Percentiles rank a stretch among this genome's conserved stretches.
Evolutionary conservation across 805 yeast species (phyloP).

Genomic region (Suhomyces sp.): DNA sequence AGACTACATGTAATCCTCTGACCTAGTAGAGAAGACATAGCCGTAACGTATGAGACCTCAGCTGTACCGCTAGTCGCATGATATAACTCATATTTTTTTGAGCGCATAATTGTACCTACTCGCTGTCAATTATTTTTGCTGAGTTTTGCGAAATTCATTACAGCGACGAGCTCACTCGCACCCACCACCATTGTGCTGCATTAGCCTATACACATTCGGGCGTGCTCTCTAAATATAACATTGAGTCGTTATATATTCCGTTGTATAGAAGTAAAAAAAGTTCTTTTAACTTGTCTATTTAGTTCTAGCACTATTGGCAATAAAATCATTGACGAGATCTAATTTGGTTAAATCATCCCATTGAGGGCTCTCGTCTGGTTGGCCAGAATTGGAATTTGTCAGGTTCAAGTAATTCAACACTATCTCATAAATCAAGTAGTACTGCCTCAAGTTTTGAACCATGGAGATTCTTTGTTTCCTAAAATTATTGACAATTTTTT

Average conservation of each 20-base stretch:
- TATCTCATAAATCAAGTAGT: constrained; percentile 47
- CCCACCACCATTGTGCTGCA: background rate
- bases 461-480: constrained; percentile 54
- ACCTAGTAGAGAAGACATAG: background rate
- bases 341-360: constrained; percentile 9
- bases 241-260: background rate
- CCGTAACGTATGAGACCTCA: background rate
- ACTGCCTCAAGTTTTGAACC: constrained; percentile 59
- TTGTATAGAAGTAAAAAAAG: background rate
- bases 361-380: background rate
- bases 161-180: background rate
- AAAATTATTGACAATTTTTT: constrained; percentile 44
- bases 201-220: background rate
- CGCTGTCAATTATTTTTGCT: background rate
- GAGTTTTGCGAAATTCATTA: background rate
- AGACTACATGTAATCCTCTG: background rate
- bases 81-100: background rate
- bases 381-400: constrained; percentile 1
- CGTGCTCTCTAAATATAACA: background rate
- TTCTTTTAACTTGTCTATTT: background rate
- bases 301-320: background rate
- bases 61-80: background rate
- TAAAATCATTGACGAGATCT: constrained; percentile 10
- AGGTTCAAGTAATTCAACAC: constrained; percentile 19
- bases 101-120: too few relatives aligned